Evolutionary conservation across 192 early-diverging fungal genomes (phyloP).

Genomic region (Backusella tarrabulga): DNA sequence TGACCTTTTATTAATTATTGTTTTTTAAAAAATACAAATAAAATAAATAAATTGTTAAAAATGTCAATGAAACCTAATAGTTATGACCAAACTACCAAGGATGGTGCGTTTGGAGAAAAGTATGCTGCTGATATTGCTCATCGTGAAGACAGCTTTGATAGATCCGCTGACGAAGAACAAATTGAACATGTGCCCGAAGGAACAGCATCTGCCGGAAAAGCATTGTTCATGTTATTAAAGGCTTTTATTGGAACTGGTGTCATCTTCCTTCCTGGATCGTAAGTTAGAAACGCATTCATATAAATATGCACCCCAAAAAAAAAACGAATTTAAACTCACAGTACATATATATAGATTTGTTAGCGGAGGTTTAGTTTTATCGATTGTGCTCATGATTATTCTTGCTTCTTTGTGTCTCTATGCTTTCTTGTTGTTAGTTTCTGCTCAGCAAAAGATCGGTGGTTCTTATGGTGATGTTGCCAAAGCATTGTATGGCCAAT

Average conservation of each 20-base stretch:
- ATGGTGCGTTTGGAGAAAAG: background rate
- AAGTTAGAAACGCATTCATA: background rate
- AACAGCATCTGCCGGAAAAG: conserved; percentile 50
- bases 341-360: conserved; percentile 28
- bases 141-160: conserved; percentile 9
- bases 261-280: conserved; percentile 52
- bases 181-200: conserved; percentile 27
- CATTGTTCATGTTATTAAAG: conserved; percentile 64
- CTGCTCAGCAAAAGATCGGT: conserved; percentile 46
- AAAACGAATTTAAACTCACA: conserved; percentile 1
- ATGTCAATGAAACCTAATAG: background rate
- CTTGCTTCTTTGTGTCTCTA: conserved; percentile 61
- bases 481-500: conserved; percentile 42
- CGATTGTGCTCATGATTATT: conserved; percentile 54
- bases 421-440: conserved; percentile 45
- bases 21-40: background rate
- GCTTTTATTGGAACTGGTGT: conserved; percentile 64
- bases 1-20: too few relatives aligned
- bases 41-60: background rate
- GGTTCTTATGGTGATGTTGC: conserved; percentile 62
- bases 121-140: background rate
- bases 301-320: background rate
- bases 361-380: conserved; percentile 67
- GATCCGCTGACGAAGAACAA: conserved; percentile 2
- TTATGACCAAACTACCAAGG: background rate